Percentiles rank a stretch among this genome's conserved stretches.
phyloP scores from a whole-genome alignment of 2,329 filamentous ascomycete genomes.

The Huntiella omanensis region DNA sequence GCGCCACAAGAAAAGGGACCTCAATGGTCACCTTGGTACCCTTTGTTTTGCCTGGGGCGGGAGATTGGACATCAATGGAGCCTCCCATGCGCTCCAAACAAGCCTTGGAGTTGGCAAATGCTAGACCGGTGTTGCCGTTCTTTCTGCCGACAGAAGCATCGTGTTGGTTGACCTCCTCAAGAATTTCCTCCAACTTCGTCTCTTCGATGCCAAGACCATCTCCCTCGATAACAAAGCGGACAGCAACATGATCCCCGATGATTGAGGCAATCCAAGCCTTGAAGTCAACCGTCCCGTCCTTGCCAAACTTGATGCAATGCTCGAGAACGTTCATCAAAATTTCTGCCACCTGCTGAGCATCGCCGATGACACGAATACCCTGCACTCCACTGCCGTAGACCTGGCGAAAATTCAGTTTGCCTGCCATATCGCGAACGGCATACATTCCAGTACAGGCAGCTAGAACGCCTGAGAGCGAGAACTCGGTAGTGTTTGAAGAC shows the following conservation, averaged over 20 bases:
- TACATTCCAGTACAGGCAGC: slow-evolving; percentile 75
- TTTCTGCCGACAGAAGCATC: slow-evolving; percentile 59
- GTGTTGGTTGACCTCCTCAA: slow-evolving; percentile 66
- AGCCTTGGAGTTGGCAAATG: slow-evolving; percentile 66
- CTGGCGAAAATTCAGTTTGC: slow-evolving; percentile 53
- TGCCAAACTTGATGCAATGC: slow-evolving; percentile 56
- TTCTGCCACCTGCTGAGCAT: slow-evolving; percentile 66
- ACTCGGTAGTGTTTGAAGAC: slow-evolving; percentile 66
- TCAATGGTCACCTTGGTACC: slow-evolving; percentile 61
- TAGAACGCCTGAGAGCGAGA: slow-evolving; percentile 53
- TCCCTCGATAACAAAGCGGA: slow-evolving; percentile 57
- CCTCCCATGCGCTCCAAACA: slow-evolving; percentile 64
- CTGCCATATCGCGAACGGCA: slow-evolving; percentile 62
- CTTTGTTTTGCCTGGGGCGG: slow-evolving; percentile 26
- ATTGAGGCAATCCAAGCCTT: slow-evolving; percentile 45
- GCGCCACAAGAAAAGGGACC: slow-evolving; percentile 39
- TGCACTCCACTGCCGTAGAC: slow-evolving; percentile 41
- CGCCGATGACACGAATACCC: slow-evolving; percentile 58
- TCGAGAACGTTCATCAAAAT: slow-evolving; percentile 66
- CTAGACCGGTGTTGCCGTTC: slow-evolving; percentile 64
- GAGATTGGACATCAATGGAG: slow-evolving; percentile 50
- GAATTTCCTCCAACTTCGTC: slow-evolving; percentile 51
- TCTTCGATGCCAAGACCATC: slow-evolving; percentile 69
- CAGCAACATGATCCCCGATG: slow-evolving; percentile 41
- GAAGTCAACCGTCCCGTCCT: slow-evolving; percentile 48